phyloP scores from a whole-genome alignment of 805 yeast species.

The Barnettozyma californica region DNA sequence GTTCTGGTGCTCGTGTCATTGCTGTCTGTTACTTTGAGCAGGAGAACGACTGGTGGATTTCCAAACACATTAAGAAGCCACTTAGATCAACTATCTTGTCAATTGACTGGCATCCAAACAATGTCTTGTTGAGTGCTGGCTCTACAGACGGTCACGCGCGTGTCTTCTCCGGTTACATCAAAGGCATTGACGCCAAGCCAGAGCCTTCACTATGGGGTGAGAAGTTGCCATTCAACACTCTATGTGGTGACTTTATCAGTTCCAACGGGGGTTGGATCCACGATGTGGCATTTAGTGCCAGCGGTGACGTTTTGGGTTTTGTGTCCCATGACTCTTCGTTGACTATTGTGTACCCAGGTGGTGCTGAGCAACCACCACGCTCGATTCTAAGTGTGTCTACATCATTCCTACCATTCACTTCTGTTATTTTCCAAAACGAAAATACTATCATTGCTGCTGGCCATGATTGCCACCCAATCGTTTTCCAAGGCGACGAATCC shows the following conservation, averaged over 20 bases:
- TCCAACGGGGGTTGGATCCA: conserved; percentile 87
- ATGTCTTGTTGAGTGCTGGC: conserved; percentile 81
- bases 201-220: conserved; percentile 87
- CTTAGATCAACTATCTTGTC: conserved; percentile 79
- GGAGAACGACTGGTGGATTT: conserved; percentile 99
- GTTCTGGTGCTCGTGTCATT: conserved; percentile 88
- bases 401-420: conserved; percentile 71
- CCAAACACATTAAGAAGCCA: conserved; percentile 96
- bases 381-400: conserved; percentile 57
- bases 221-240: conserved; percentile 87
- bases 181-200: conserved; percentile 83
- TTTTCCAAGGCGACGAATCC: conserved; percentile 62
- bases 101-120: conserved; percentile 91
- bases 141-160: conserved; percentile 91
- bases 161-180: conserved; percentile 83
- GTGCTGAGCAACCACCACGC: conserved; percentile 57
- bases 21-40: conserved; percentile 95
- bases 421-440: conserved; percentile 66
- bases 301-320: conserved; percentile 72
- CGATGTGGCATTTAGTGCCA: conserved; percentile 79
- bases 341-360: conserved; percentile 72
- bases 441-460: conserved; percentile 81
- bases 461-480: conserved; percentile 84
- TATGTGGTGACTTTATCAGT: conserved; percentile 74
- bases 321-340: conserved; percentile 86